Evolutionary conservation across 2,329 filamentous ascomycete genomes (phyloP).

Genomic region (Dissoconium aciculare): DNA sequence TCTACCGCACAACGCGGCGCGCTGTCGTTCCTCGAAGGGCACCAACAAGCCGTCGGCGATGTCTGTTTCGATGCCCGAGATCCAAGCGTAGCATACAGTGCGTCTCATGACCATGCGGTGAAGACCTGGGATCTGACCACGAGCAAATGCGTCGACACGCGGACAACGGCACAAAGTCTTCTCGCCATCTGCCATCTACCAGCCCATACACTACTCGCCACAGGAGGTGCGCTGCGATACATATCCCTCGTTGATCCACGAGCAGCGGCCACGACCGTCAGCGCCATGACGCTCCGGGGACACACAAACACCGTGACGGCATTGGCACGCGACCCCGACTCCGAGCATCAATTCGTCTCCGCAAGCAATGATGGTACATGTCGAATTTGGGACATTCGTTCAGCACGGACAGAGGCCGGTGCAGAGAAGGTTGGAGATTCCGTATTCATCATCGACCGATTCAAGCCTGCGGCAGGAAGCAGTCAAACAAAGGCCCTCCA

Average conservation of each 20-base stretch:
- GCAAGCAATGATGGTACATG: slow-evolving; percentile 88
- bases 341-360: slow-evolving; percentile 61
- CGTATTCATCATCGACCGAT: slow-evolving; percentile 58
- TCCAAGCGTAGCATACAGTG: slow-evolving; percentile 76
- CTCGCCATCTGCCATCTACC: slow-evolving; percentile 64
- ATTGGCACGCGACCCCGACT: slow-evolving; percentile 47
- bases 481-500: slow-evolving; percentile 42
- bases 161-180: slow-evolving; percentile 71
- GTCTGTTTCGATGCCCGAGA: slow-evolving; percentile 76
- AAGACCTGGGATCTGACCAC: slow-evolving; percentile 86
- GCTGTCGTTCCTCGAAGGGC: slow-evolving; percentile 54
- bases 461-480: slow-evolving; percentile 29
- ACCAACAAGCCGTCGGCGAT: slow-evolving; percentile 61
- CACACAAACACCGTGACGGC: slow-evolving; percentile 60
- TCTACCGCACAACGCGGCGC: slow-evolving; percentile 58
- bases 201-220: slow-evolving; percentile 47
- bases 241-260: slow-evolving; percentile 89
- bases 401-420: slow-evolving; percentile 37
- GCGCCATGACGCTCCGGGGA: slow-evolving; percentile 79
- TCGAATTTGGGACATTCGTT: slow-evolving; percentile 83
- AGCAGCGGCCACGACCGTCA: slow-evolving; percentile 56
- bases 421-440: slow-evolving; percentile 47
- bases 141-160: slow-evolving; percentile 58
- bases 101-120: slow-evolving; percentile 79
- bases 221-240: slow-evolving; percentile 71